These are phyloP conservation scores for Pluteus cervinus DNA, from an alignment of 768 basidiomycete genomes.

Conservation along the genomic window DNA sequence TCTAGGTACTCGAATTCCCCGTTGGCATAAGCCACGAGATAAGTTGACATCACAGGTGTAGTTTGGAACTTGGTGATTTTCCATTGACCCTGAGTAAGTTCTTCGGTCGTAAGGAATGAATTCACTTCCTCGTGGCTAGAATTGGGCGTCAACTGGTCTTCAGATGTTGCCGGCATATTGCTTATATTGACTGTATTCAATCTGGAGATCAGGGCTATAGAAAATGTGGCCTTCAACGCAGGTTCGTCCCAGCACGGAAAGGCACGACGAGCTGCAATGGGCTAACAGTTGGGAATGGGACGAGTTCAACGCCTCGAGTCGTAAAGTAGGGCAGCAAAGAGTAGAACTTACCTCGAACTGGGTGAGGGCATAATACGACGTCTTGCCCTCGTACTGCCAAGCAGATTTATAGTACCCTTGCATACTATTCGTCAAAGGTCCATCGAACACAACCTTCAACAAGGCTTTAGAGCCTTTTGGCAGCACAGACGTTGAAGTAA, in stretches of 20 bases:
- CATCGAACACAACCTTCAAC: constrained; percentile 65
- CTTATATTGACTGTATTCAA: constrained; percentile 69
- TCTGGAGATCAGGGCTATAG: constrained; percentile 73
- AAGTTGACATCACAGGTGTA: constrained; percentile 84
- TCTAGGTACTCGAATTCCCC: constrained; percentile 73
- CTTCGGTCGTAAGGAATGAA: constrained; percentile 36
- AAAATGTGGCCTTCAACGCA: constrained; percentile 77
- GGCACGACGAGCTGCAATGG: constrained; percentile 77
- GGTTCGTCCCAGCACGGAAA: constrained; percentile 97
- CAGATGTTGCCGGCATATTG: constrained; percentile 78
- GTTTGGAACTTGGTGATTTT: constrained; percentile 77
- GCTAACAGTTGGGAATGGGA: no score
- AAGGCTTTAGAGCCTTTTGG: constrained; percentile 65
- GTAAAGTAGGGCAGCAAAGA: no score
- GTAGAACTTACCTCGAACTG: constrained; percentile 81
- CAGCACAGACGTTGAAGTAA: constrained; percentile 51
- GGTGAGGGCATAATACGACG: constrained; percentile 71
- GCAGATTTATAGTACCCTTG: constrained; percentile 76
- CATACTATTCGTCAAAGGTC: constrained; percentile 65
- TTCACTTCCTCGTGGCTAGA: constrained; percentile 21
- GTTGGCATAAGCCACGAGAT: constrained; percentile 85
- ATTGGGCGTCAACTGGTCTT: constrained; percentile 32
- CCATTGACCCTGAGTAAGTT: constrained; percentile 52
- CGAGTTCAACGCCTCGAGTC: no score
- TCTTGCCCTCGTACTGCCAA: constrained; percentile 57